Base-by-base conservation (phyloP, 106 monocot species). In the Phalaenopsis equestris region DNA sequence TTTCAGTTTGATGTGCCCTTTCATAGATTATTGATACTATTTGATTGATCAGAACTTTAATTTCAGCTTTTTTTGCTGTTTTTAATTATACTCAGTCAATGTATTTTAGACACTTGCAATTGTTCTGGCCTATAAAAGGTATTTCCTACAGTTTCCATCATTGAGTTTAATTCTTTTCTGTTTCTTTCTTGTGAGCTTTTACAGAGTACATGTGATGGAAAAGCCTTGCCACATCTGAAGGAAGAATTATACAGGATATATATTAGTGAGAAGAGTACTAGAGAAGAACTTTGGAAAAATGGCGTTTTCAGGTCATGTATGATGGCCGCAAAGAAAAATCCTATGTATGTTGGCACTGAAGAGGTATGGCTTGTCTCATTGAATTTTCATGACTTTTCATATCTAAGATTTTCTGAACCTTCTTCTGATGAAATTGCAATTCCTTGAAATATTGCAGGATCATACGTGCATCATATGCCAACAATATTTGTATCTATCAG, bases 401-500 rank as follows among this genome's bases (percentile, higher is more conserved):
- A 18, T 56, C 11, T 77, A 38, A 48, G 52, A 48, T 73, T 42
- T 45, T 77, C 9, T 16, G 18, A 5, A 42, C 79, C 48, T 42
- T 12, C 48, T 36, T 12, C 49, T 73, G 58, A 74, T 80, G 67
- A 57, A 55, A 0, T 15, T 58, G 30, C 21, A 72, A 17, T 43
- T 79, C 39, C 19, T 77, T 56, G 4, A 75, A 80, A 82, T 75
- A 73, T 84, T 89, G 85, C 80, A 94, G 94, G 94, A 94, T 85
- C 90, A 91, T 80, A 85, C 88, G 67, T 94, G 94, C 80, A 82
- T 94, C 70, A 94, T 94, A 85, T 94, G 94, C 74, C 87, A 85
- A 73, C 94, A 94, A 46, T 90, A 86, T 84, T 77, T 94, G 72
- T 94, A 91, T 85, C 90, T 94, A 79, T 94, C 94, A 64, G 94